These are phyloP conservation scores for Gossypium gossypioides DNA, from an alignment of 441 rosid genomes.

Conservation along the genomic window DNA sequence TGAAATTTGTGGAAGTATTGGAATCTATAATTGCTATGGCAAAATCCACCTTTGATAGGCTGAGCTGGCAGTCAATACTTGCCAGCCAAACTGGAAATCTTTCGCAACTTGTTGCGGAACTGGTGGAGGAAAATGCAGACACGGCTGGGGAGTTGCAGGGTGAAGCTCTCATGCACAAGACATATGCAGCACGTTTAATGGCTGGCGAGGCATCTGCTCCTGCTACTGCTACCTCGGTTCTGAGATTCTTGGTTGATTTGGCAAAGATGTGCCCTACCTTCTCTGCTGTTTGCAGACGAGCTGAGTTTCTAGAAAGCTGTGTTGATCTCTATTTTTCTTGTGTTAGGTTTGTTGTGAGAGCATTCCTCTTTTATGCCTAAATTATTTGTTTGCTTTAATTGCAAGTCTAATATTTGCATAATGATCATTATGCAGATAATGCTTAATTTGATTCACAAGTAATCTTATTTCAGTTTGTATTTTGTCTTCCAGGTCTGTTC, in stretches of 20 bases:
- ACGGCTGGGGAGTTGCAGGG: conserved; percentile 97
- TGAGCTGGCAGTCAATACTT: conserved; percentile 75
- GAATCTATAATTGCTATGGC: conserved; percentile 94
- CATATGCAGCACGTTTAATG: conserved; percentile 98
- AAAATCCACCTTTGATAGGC: conserved; percentile 88
- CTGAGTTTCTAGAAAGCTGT: conserved; percentile 89
- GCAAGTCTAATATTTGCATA: conserved; percentile 2
- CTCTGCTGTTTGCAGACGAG: conserved; percentile 86
- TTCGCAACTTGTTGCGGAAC: conserved; percentile 91
- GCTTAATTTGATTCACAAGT: conserved; percentile 11
- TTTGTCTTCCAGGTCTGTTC: conserved; percentile 65
- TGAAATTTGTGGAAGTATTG: conserved; percentile 85
- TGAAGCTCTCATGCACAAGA: conserved; percentile 99
- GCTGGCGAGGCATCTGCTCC: conserved; percentile 99
- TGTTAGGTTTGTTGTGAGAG: conserved; percentile 59
- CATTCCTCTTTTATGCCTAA: conserved; percentile 13
- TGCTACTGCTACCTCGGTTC: conserved; percentile 92
- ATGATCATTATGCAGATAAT: conserved; percentile 2
- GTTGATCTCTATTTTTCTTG: conserved; percentile 96
- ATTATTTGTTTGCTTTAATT: neutral
- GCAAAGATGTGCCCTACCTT: conserved; percentile 97
- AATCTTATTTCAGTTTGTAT: conserved; percentile 9
- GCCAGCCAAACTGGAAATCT: conserved; percentile 89
- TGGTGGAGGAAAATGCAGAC: conserved; percentile 82
- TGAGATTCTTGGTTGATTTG: conserved; percentile 99